phyloP scores from a whole-genome alignment of 1,284 basidiomycete genomes.

The Boletus coffeatus region DNA sequence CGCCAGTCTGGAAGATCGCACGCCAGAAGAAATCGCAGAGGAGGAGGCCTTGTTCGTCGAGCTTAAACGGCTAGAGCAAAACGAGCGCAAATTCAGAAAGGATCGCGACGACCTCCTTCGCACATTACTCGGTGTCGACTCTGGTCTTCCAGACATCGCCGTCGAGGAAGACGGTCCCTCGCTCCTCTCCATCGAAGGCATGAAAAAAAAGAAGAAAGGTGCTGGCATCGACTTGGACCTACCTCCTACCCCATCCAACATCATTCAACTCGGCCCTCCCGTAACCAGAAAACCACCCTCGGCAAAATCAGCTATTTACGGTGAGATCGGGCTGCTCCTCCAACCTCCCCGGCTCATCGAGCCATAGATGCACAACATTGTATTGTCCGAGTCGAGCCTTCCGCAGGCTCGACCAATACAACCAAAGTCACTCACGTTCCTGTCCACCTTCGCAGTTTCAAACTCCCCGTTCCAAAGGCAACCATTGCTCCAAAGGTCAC shows the following conservation, averaged over 20 bases:
- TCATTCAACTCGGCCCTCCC: constrained; percentile 39
- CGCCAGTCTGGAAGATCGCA: constrained; percentile 78
- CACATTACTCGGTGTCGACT: constrained; percentile 79
- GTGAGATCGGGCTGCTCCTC: constrained; percentile 32
- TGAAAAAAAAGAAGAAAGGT: constrained; percentile 46
- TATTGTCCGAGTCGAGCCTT: constrained; percentile 66
- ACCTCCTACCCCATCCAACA: constrained; percentile 49
- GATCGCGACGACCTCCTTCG: constrained; percentile 91
- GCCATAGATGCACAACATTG: constrained; percentile 64
- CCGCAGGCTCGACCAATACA: constrained; percentile 42
- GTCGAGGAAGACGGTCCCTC: constrained; percentile 58
- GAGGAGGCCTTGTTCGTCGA: constrained; percentile 97
- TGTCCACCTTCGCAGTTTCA: constrained; percentile 77
- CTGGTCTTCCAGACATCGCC: constrained; percentile 69
- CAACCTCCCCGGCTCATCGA: constrained; percentile 7
- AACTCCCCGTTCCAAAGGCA: constrained; percentile 73
- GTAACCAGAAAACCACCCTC: constrained; percentile 42
- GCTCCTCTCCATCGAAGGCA: constrained; percentile 33
- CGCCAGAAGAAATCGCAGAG: constrained; percentile 86
- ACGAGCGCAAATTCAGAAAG: constrained; percentile 80
- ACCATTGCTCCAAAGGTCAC: constrained; percentile 69
- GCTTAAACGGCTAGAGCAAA: constrained; percentile 91
- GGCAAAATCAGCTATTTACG: constrained; percentile 52
- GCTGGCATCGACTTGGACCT: constrained; percentile 47
- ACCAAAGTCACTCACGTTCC: constrained; percentile 75